Base-by-base conservation (phyloP, 345 rosid genomes). In the Melaleuca quinquenervia region DNA sequence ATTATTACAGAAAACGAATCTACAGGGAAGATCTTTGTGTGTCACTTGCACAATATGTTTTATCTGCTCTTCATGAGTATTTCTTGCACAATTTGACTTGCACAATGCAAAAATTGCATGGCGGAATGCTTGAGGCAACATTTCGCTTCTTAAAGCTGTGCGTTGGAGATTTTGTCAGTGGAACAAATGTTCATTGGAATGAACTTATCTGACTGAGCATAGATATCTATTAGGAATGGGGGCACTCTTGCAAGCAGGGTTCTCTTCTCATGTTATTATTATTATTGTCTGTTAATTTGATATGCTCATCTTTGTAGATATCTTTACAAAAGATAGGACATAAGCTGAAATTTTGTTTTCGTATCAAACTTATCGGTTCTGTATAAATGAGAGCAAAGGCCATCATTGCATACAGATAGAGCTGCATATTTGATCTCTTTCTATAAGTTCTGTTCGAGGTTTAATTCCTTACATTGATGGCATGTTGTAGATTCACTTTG, bases 401-500 rank as follows among this genome's bases (percentile, higher is more conserved):
- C 78, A 32, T 21, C 78, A 50, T 49, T 82, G 53, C 52, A 50
- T 82, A 3, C 36, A 2, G 32, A 24, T 24, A 24, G 21, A 82
- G 83, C 83, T 18, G 20, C 52, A 48, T 49, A 49, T 48, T 82
- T 48, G 27, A 50, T 50, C 53, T 82, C 52, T 82, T 45, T 50
- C 27, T 82, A 13, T 14, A 48, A 6, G 53, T 50, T 82, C 83
- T 26, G 27, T 45, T 82, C 32, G 51, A 48, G 53, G 27, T 64
- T 64, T 64, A 9, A 32, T 32, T 64, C 12, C 45, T 64, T 32
- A 2, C 4, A 18, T 8, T 8, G 48, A 6, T 64, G 13, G 78
- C 78, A 32, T 64, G 45, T 90, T 86, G 51, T 92, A 94, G 98
- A 93, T 95, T 91, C 95, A 94, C 49, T 97, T 97, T 84, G 99